Conservation (phyloP, 2,329 filamentous ascomycete genomes). For the Fusarium ramigenum region DNA sequence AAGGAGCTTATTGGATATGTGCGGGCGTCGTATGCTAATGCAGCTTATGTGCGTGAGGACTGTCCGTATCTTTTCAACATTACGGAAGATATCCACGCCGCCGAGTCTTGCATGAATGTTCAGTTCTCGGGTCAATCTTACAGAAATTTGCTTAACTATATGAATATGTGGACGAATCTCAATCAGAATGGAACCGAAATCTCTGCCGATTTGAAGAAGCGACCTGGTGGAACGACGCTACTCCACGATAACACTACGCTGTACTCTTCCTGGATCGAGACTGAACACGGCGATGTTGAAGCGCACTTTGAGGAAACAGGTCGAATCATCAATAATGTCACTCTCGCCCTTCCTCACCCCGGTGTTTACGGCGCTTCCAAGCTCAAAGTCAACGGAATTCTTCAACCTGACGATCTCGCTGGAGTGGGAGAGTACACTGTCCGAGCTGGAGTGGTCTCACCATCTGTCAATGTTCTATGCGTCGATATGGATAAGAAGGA, state of each 20-base stretch:
- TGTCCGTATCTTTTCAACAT: slow-evolving; percentile 70
- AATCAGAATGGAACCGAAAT: slow-evolving; percentile 55
- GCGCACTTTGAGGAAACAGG: slow-evolving; percentile 58
- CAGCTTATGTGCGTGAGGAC: slow-evolving; percentile 59
- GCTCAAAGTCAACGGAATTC: slow-evolving; percentile 68
- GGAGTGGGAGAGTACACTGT: slow-evolving; percentile 76
- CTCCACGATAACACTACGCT: slow-evolving; percentile 79
- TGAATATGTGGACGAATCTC: slow-evolving; percentile 63
- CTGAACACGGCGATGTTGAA: slow-evolving; percentile 60
- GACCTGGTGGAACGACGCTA: slow-evolving; percentile 70
- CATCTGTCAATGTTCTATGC: slow-evolving; percentile 77
- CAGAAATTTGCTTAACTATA: slow-evolving; percentile 73
- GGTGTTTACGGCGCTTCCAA: slow-evolving; percentile 72
- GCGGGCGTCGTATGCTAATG: slow-evolving; percentile 70
- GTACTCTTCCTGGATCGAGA: slow-evolving; percentile 73
- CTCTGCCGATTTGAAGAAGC: slow-evolving; percentile 51
- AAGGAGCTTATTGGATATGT: slow-evolving; percentile 65
- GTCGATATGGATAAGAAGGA: slow-evolving; percentile 70
- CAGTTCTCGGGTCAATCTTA: slow-evolving; percentile 76
- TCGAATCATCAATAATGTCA: slow-evolving; percentile 78
- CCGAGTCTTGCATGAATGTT: slow-evolving; percentile 72
- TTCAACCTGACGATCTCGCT: slow-evolving; percentile 72
- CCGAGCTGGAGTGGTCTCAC: slow-evolving; percentile 74
- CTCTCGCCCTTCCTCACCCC: slow-evolving; percentile 79
- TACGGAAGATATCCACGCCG: slow-evolving; percentile 52